Conservation (phyloP, 208 protist species). For the Polymyxa betae region DNA sequence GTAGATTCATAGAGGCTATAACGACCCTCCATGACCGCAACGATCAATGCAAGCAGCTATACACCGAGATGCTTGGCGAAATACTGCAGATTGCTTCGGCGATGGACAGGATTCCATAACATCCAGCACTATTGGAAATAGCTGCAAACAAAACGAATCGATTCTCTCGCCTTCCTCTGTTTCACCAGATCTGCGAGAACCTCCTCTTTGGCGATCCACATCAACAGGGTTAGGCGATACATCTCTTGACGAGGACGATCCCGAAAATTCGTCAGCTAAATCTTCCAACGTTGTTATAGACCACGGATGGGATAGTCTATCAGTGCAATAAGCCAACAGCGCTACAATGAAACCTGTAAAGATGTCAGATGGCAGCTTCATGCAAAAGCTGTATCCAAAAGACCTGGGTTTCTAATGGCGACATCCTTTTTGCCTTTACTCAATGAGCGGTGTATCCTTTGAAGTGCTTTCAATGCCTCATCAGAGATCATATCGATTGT, state of each 20-base stretch:
- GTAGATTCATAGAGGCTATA: no score
- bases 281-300: background rate
- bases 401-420: background rate
- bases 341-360: background rate
- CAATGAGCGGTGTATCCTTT: background rate
- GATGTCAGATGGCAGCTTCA: background rate
- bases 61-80: conserved; percentile 11
- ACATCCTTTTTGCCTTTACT: background rate
- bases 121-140: conserved; percentile 30
- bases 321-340: background rate
- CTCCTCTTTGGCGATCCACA: background rate
- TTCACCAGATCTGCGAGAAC: background rate
- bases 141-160: background rate
- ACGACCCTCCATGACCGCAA: no score
- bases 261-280: background rate
- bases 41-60: conserved; percentile 6
- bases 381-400: background rate
- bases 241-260: background rate
- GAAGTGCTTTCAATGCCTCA: background rate
- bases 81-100: background rate
- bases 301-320: background rate
- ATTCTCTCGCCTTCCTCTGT: background rate
- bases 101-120: background rate
- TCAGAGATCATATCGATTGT: conserved; percentile 36
- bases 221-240: background rate